phyloP scores from a whole-genome alignment of 371 early-diverging fungal genomes.

The Mortierella sp. region DNA sequence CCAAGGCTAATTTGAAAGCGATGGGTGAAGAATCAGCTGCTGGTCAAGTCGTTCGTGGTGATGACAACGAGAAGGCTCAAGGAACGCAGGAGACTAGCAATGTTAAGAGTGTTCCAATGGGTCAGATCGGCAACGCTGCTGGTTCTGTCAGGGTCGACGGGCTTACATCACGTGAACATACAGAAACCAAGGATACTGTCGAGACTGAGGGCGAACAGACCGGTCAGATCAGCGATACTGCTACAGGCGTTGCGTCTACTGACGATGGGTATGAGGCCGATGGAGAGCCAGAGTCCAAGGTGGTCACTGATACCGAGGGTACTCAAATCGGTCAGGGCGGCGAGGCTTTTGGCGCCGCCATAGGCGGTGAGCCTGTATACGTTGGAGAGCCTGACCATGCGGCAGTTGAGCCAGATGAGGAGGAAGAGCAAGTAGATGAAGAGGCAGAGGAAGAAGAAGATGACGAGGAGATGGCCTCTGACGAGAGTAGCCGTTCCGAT shows the following conservation, averaged over 20 bases:
- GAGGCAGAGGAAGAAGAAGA: not conserved
- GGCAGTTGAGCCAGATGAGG: not conserved
- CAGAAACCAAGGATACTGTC: not conserved
- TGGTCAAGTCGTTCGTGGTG: not conserved
- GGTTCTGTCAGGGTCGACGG: not conserved
- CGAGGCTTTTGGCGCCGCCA: not conserved
- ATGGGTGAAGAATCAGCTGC: not conserved
- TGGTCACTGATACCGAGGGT: not conserved
- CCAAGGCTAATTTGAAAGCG: not conserved
- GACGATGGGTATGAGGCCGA: not conserved
- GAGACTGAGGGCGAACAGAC: not conserved
- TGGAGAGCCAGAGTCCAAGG: not conserved
- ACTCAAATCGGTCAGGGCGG: not conserved
- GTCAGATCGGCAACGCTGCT: not conserved
- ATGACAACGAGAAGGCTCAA: not conserved
- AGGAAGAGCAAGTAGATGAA: not conserved
- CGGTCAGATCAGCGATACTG: not conserved
- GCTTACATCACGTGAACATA: not conserved
- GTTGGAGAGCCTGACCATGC: not conserved
- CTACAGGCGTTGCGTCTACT: not conserved
- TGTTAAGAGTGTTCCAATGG: not conserved
- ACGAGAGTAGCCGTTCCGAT: not conserved
- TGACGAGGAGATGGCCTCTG: not conserved
- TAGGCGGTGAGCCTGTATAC: not conserved
- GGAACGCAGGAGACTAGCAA: not conserved